Evolutionary conservation across 1,284 basidiomycete species (phyloP), one percentile per base, ranked within the genome.

Genomic region (Ceratobasidium sp.): DNA sequence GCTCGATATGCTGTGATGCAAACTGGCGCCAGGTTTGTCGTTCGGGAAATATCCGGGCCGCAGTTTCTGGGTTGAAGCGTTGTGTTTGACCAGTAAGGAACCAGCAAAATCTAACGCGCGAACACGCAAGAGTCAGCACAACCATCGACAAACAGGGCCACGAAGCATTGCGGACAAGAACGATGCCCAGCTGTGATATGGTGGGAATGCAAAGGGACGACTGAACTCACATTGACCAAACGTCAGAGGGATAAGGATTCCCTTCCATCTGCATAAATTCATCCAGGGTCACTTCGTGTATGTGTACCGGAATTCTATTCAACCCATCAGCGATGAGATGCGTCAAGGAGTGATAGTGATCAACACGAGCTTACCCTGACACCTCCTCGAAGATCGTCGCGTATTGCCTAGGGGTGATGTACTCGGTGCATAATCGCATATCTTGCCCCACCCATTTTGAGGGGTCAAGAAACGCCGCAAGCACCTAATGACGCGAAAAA

Each of bases 331-430:
- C 6, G 21, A 43, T 41, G 28, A 59, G 57, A 59, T 59, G 34
- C 39, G 8, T n/a, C 18, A 10, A 59, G 5, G 39, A 41, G 23
- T 16, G 36, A 32, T 32, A 18, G 21, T 16, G n/a, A 43, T 23
- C 16, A 60, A 39, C 26, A 23, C 58, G 23, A 39, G 18, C 62
- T 21, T 21, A 65, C 62, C 62, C 62, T 65, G 62, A 65, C n/a
- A 65, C 62, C 32, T 65, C 62, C 34, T 65, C 62, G 46, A 62
- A 65, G 45, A 65, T 65, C 14, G 62, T 65, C 12, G 62, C 62
- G 18, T 65, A 65, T 52, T 65, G 43, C 30, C 62, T 32, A 5
- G 62, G 62, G 41, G 62, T 65, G n/a, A 65, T 53, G n/a, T 50
- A 65, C 32, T 65, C 62, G 45, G 62, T 52, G 32, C 62, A 65